These are phyloP conservation scores for Sphagnum contortum DNA, from an alignment of 225 moss, liverwort and hornwort genomes.

Conservation along the genomic window DNA sequence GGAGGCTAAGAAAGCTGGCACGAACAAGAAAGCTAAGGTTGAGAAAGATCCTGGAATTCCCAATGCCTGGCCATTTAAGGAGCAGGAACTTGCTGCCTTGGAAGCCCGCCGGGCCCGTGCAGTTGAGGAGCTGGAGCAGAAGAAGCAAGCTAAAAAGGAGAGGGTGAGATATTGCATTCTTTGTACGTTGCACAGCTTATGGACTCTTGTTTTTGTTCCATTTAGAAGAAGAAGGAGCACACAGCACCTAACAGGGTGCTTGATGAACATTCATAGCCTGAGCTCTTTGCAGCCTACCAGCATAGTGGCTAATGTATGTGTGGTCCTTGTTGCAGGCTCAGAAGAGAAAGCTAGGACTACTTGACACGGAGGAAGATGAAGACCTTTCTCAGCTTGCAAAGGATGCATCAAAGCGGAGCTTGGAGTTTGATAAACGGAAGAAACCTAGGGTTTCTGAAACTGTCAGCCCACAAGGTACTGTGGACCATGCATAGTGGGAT, in stretches of 20 bases:
- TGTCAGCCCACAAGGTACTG: slow-evolving; percentile 7
- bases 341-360: slow-evolving; percentile 66
- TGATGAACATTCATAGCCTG: no score
- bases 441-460: slow-evolving; percentile 16
- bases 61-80: slow-evolving; percentile 93
- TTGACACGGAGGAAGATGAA: slow-evolving; percentile 54
- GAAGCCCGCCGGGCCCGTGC: slow-evolving; percentile 81
- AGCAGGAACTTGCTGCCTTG: slow-evolving; percentile 82
- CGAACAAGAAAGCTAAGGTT: slow-evolving; percentile 43
- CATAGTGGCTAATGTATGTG: no score
- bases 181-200: background rate
- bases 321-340: slow-evolving; percentile 25
- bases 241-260: no score
- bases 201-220: no score
- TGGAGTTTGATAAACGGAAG: slow-evolving; percentile 55
- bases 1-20: slow-evolving; percentile 79
- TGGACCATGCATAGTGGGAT: background rate
- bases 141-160: slow-evolving; percentile 81
- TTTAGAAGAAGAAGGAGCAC: no score
- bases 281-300: no score
- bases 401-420: slow-evolving; percentile 36
- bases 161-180: slow-evolving; percentile 29
- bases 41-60: slow-evolving; percentile 98
- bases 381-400: slow-evolving; percentile 48
- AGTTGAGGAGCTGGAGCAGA: slow-evolving; percentile 62